Conservation (phyloP, 805 yeast species). For the Pichia thaimueangensis region DNA sequence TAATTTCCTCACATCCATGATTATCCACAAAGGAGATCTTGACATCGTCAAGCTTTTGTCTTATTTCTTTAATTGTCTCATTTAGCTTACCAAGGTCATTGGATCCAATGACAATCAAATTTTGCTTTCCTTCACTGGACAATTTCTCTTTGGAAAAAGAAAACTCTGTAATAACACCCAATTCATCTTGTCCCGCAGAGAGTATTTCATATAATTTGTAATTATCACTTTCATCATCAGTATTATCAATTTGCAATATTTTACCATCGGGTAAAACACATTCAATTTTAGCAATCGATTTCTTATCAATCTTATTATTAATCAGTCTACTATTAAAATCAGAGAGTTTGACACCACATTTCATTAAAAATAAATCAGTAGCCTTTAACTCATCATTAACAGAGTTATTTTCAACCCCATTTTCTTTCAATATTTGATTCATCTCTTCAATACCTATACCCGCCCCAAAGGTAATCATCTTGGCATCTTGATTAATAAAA, state of each 20-base stretch:
- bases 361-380: constrained; percentile 17
- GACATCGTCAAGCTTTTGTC: constrained; percentile 14
- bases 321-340: constrained; percentile 7
- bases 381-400: constrained; percentile 7
- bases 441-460: constrained; percentile 2
- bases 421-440: constrained; percentile 5
- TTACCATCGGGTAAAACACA: constrained; percentile 28
- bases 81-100: constrained; percentile 15
- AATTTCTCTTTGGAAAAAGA: neutral
- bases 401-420: neutral
- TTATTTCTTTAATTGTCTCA: constrained; percentile 13
- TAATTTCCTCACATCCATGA: constrained; percentile 6
- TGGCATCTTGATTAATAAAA: constrained; percentile 1
- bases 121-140: neutral
- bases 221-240: constrained; percentile 2
- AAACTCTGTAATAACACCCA: constrained; percentile 18
- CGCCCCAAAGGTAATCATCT: constrained; percentile 2
- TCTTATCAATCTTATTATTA: constrained; percentile 10
- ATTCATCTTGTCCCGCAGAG: constrained; percentile 9
- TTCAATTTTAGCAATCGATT: constrained; percentile 13
- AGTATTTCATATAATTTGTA: constrained; percentile 14
- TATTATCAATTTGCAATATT: constrained; percentile 7
- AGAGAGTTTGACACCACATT: constrained; percentile 16
- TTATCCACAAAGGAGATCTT: constrained; percentile 14
- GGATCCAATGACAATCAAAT: constrained; percentile 17